phyloP scores from a whole-genome alignment of 2,329 filamentous ascomycete genomes.

The Fusarium tricinctum region DNA sequence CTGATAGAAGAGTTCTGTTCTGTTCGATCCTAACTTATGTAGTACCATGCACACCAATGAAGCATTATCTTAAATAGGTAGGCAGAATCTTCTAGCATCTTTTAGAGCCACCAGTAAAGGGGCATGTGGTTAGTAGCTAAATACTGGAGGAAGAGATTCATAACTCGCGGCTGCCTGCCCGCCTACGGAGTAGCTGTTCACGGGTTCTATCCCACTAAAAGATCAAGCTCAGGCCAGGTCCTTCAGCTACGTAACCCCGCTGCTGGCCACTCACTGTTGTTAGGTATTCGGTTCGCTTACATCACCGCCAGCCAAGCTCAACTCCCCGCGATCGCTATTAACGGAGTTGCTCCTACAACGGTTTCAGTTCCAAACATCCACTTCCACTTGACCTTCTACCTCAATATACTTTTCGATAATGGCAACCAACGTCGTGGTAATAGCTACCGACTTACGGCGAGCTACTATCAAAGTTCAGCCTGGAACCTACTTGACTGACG shows the following conservation, averaged over 20 bases:
- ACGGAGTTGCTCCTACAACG: not conserved
- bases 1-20: too few species aligned
- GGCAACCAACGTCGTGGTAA: conserved; percentile 90
- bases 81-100: conserved; percentile 24
- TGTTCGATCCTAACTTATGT: not conserved
- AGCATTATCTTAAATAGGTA: too few species aligned
- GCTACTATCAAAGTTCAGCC: conserved; percentile 87
- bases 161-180: conserved; percentile 27
- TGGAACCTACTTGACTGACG: conserved; percentile 83
- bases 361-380: not conserved
- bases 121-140: not conserved
- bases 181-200: too few species aligned
- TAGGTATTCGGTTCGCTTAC: conserved; percentile 31
- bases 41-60: too few species aligned
- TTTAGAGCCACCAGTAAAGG: not conserved
- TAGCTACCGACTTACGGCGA: conserved; percentile 83
- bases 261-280: conserved; percentile 6
- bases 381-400: not conserved
- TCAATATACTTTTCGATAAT: conserved; percentile 61
- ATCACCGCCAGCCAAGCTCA: conserved; percentile 38
- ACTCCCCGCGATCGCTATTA: conserved; percentile 27
- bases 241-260: conserved; percentile 31
- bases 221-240: conserved; percentile 10
- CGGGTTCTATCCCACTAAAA: not conserved
- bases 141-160: not conserved